Evolutionary conservation across 2,329 filamentous ascomycete genomes (phyloP), one percentile per base, ranked within the genome.

Genomic region (Onygenales sp.): DNA sequence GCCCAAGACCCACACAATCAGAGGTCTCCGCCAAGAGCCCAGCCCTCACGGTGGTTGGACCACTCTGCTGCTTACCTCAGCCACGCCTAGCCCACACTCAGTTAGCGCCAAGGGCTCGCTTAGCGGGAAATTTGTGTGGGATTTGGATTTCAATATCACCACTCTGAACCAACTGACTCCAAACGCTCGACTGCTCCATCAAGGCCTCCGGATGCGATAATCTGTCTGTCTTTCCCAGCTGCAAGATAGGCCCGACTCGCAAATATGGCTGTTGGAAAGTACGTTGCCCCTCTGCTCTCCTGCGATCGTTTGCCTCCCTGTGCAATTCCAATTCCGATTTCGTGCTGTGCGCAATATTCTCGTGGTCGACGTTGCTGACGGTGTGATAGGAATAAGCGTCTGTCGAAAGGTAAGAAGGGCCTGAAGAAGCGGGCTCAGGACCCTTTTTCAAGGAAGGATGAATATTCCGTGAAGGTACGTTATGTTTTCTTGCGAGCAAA

Each of bases 331-430:
- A 43, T 44, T 54, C 36, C 39, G 43, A 7, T 27, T 52, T 33
- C 40, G 50, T 39, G n/a, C 54, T 42, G 45, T 11, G 39, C 43
- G 8, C 14, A 49, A 42, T 45, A 27, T 50, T 40, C 21, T 17
- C 39, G 27, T 21, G 13, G 6, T 47, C 36, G 31, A 17, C 10
- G 36, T 37, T 50, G 36, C 54, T 57, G 36, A 57, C 45, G 10
- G 45, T 45, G 45, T 54, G 54, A 32, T 67, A 90, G 86, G 88
- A 98, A 98, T 86, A 98, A 98, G 90, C 90, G 93, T 84, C 85
- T 98, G 82, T 97, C 93, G 65, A 98, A 98, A 85, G 93, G 93
- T 81, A 98, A 97, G 89, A 98, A 98, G 86, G 92, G 93, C 77
- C 83, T 97, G 75, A 97, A 97, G 89, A 97, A 98, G 92, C 92